phyloP scores from a whole-genome alignment of 345 rosid species.

The Turnera subulata region DNA sequence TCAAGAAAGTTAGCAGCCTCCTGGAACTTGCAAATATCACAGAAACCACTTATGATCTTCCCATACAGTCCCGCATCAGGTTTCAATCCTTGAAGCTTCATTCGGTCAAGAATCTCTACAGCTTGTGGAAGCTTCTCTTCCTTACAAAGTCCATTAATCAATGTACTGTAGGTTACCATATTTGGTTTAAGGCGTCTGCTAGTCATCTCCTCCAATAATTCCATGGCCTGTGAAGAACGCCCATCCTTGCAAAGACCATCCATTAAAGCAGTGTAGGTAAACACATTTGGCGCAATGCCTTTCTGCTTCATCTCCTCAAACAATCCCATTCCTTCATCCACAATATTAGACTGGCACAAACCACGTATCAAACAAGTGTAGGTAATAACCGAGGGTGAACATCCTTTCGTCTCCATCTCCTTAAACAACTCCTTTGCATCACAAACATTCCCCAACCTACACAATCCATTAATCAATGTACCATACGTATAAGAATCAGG shows the following conservation, averaged over 20 bases:
- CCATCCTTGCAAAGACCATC: constrained; percentile 78
- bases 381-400: constrained; percentile 79
- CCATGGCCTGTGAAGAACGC: constrained; percentile 51
- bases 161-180: constrained; percentile 56
- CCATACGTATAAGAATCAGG: constrained; percentile 93
- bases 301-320: constrained; percentile 68
- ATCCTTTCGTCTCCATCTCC: constrained; percentile 71
- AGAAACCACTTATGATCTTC: constrained; percentile 60
- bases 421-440: constrained; percentile 67
- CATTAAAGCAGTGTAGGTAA: constrained; percentile 79
- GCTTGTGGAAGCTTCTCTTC: constrained; percentile 68
- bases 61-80: constrained; percentile 83
- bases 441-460: constrained; percentile 50
- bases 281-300: constrained; percentile 77
- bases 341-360: constrained; percentile 51
- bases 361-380: constrained; percentile 72
- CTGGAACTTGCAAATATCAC: constrained; percentile 44
- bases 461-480: constrained; percentile 79
- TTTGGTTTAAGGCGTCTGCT: constrained; percentile 56
- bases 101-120: constrained; percentile 67
- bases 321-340: constrained; percentile 58
- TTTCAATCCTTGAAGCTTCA: constrained; percentile 88
- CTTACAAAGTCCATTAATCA: constrained; percentile 72
- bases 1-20: constrained; percentile 88
- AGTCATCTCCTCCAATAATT: constrained; percentile 62